Base-by-base conservation (phyloP, 148 eudicot species). In the Rhododendron mucronatum region DNA sequence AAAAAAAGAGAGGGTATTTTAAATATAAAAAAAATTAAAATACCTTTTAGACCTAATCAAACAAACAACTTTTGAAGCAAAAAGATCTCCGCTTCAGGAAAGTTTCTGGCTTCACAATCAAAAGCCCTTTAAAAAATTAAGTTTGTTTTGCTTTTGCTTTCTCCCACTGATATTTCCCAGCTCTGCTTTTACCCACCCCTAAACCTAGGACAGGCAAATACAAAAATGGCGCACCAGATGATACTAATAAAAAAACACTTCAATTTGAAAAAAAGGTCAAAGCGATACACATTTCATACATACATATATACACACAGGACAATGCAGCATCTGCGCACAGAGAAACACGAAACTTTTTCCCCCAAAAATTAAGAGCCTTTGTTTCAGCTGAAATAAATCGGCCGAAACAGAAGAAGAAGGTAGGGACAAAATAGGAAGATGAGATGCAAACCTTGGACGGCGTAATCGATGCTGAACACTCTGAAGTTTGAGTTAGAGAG, bases 321-420 rank as follows among this genome's bases (percentile, higher is more conserved):
- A n/a, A 65, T n/a, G 71, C 30, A 65, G 71, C 71, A 65, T 65
- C 71, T 23, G 30, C 71, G 10, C 30, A 65, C 28, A 8, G 71
- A 65, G 10, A 55, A 55, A 55, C 71, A n/a, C 71, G 81, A 47
- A 41, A 41, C 61, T 55, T 48, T 45, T 23, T 78, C 50, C 23
- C 23, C 28, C 30, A 3, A 55, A 3, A 79, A 47, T n/a, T 48
- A 30, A 55, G 37, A 79, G 59, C 57, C 57, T 15, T 67, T 44
- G 59, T 84, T n/a, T 71, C 53, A n/a, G 51, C 9, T 84, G 61
- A n/a, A 16, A 83, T n/a, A 65, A 44, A 45, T 69, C 63, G 75
- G 30, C 14, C 7, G 15, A 28, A 51, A 37, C 15, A 63, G 76
- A 41, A 48, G 80, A 48, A 48, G 47, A 84, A n/a, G 69, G 55